Conservation (phyloP, 768 basidiomycete species). For the Hemileccinum impolitum region DNA sequence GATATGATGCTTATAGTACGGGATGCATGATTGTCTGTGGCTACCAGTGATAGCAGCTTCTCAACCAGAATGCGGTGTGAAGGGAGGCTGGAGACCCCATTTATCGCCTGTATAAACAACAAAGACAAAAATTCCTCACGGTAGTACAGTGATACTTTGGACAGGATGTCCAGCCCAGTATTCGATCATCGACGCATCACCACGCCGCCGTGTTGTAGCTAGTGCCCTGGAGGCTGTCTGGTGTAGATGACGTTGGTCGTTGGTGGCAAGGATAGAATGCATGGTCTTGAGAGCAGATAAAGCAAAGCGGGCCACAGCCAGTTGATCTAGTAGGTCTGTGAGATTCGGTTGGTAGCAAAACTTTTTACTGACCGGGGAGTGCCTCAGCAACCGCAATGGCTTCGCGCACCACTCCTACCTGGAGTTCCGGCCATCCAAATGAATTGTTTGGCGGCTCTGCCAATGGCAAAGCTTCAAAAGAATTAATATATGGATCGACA, state of each 20-base stretch:
- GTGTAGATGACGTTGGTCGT: conserved; percentile 80
- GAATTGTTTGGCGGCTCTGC: conserved; percentile 41
- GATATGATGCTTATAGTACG: conserved; percentile 47
- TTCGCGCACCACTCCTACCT: conserved; percentile 90
- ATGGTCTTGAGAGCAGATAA: conserved; percentile 80
- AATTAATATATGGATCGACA: conserved; percentile 4
- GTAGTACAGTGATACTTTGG: conserved; percentile 70
- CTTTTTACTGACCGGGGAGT: conserved; percentile 64
- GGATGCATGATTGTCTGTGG: conserved; percentile 36
- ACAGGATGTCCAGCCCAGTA: conserved; percentile 88
- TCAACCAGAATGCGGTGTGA: conserved; percentile 68
- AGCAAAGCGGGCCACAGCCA: conserved; percentile 83
- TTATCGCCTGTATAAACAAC: background rate
- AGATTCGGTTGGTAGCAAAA: background rate
- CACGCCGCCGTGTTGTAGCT: conserved; percentile 71
- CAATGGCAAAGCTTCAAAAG: conserved; percentile 39
- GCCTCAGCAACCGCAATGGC: conserved; percentile 89
- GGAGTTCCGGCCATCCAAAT: conserved; percentile 93
- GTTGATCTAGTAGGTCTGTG: conserved; percentile 56
- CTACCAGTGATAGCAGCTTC: conserved; percentile 59
- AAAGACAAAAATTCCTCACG: conserved; percentile 46
- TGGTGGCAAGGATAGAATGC: conserved; percentile 60
- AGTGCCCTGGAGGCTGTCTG: conserved; percentile 70
- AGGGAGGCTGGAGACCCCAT: conserved; percentile 51
- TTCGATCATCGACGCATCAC: conserved; percentile 63